Evolutionary conservation across 148 eudicot species (phyloP).

Genomic region (Talinum fruticosum): DNA sequence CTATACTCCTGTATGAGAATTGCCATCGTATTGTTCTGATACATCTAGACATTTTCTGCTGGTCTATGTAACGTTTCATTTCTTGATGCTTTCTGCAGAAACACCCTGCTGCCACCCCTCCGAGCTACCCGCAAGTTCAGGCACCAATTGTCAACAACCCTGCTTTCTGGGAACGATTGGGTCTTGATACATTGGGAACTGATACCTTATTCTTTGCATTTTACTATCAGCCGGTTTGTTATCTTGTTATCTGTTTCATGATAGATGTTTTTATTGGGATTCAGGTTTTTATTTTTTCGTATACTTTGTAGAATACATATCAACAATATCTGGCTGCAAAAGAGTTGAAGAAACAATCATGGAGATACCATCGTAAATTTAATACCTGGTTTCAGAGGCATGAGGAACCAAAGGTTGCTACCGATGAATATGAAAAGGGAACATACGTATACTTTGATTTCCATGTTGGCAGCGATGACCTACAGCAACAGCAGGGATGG

Average conservation of each 20-base stretch:
- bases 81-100: slow-evolving; percentile 45
- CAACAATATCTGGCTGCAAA: slow-evolving; percentile 98
- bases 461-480: slow-evolving; percentile 67
- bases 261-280: slow-evolving; percentile 1
- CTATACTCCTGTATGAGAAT: slow-evolving; percentile 72
- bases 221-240: slow-evolving; percentile 77
- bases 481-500: slow-evolving; percentile 79
- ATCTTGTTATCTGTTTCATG: neutral
- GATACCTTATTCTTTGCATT: slow-evolving; percentile 89
- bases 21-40: slow-evolving; percentile 14
- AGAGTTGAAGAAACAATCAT: slow-evolving; percentile 93
- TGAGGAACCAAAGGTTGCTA: slow-evolving; percentile 93
- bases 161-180: slow-evolving; percentile 93
- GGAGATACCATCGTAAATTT: slow-evolving; percentile 93
- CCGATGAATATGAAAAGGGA: slow-evolving; percentile 96
- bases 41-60: slow-evolving; percentile 7
- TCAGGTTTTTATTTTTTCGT: neutral
- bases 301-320: slow-evolving; percentile 73
- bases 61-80: neutral
- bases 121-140: slow-evolving; percentile 95
- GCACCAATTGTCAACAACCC: slow-evolving; percentile 96
- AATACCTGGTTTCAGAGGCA: slow-evolving; percentile 98
- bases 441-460: slow-evolving; percentile 95
- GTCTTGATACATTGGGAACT: slow-evolving; percentile 66
- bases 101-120: slow-evolving; percentile 79